Evolutionary conservation across 2,329 filamentous ascomycete genomes (phyloP), one percentile per base, ranked within the genome.

Genomic region (Endocalyx cinctus): DNA sequence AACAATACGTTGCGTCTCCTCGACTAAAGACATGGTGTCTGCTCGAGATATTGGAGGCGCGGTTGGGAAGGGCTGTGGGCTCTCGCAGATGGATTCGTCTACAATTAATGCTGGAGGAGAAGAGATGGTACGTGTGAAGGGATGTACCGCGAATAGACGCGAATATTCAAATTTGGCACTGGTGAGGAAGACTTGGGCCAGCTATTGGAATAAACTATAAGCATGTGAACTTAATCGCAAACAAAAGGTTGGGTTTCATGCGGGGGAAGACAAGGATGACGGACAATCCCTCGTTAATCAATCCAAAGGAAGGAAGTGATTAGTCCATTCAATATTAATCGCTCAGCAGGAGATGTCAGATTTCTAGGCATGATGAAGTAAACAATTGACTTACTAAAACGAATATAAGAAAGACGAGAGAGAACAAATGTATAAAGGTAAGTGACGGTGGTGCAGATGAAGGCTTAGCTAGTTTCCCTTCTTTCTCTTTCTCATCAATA

Each of bases 1-100:
- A 51, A 86, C 84, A 53, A 96, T 79, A 55, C 77, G 78, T 72
- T 81, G 80, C 39, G 88, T 87, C 64, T 90, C 84, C 42, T 80
- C 74, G 42, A 64, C 65, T 43, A 83, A 67, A 39, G 71, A 64
- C 79, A 84, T 84, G 47, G 66, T 69, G 63, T 70, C 66, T 35
- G 69, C 69, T 59, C 58, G 61, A 27, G 76, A 79, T 33, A 70
- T 64, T 11, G 76, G 74, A 20, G 69, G 64, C 26, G 63, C 50
- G 13, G 69, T 72, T 27, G 71, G 66, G 52, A 81, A 79, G 27
- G 72, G 68, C 32, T 62, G 63, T 33, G 66, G 69, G 37, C 70
- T 73, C 48, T 70, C 63, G 63, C 77, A 82, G 48, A 74, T 65
- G 16, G 64, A 64, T 40, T 66, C 64, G 42, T 64, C 54, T 35